A percentile compares a stretch with the other conserved stretches of the same genome.
These are phyloP conservation scores for Xylariaceae sp. DNA, from an alignment of 2,329 filamentous ascomycete genomes.

Conservation along the genomic window DNA sequence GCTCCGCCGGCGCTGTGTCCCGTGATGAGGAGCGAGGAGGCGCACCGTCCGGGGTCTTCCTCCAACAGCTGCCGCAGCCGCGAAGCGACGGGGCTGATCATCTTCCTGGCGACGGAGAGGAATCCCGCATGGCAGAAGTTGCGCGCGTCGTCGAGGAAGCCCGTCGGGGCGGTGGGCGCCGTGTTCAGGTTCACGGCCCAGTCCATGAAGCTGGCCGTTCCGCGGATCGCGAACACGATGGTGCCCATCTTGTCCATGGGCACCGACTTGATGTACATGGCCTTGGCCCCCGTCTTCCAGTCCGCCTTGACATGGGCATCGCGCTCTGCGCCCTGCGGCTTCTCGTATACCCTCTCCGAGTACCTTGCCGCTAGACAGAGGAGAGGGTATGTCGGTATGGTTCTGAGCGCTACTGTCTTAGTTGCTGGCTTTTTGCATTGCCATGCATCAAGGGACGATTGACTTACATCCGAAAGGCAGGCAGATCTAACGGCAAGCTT, in stretches of 20 bases:
- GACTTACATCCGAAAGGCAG: constrained; percentile 60
- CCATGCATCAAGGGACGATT: background rate
- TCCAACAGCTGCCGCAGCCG: constrained; percentile 64
- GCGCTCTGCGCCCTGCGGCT: constrained; percentile 55
- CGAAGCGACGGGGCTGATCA: constrained; percentile 67
- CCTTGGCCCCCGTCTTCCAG: constrained; percentile 70
- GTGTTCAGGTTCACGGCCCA: constrained; percentile 79
- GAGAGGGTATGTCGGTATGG: constrained; percentile 66
- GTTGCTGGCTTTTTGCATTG: constrained; percentile 11
- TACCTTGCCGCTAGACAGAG: constrained; percentile 75
- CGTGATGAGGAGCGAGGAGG: constrained; percentile 71
- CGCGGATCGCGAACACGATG: constrained; percentile 79
- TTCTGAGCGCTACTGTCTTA: constrained; percentile 49
- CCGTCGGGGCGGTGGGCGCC: constrained; percentile 57
- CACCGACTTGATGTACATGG: constrained; percentile 78
- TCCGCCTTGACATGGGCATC: constrained; percentile 67
- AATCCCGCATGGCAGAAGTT: constrained; percentile 82
- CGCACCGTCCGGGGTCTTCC: constrained; percentile 62
- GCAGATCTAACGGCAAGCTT: constrained; percentile 60
- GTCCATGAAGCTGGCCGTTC: constrained; percentile 74
- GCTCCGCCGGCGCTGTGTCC: constrained; percentile 85
- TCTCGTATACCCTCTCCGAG: constrained; percentile 67
- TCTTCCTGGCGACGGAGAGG: constrained; percentile 66
- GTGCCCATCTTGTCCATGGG: constrained; percentile 72
- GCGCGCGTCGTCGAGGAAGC: constrained; percentile 70